Percentiles rank a stretch among this genome's conserved stretches.
Conservation (phyloP, 768 basidiomycete species). For the Lentinula edodes region DNA sequence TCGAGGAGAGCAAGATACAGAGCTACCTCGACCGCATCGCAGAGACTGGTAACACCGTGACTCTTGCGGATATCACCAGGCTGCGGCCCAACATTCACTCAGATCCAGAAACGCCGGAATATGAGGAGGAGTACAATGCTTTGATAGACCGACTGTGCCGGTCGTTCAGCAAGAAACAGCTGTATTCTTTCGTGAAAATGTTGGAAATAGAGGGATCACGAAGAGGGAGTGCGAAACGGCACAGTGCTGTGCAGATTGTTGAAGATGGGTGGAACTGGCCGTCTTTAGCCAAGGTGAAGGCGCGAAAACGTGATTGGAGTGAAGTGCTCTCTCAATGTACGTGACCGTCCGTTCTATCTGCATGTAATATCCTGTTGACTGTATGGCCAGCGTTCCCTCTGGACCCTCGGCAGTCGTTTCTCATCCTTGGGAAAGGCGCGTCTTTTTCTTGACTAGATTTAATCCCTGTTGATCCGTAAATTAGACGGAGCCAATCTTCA, state of each 20-base stretch:
- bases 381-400: constrained; percentile 45
- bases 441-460: background rate
- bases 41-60: constrained; percentile 38
- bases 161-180: constrained; percentile 60
- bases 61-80: constrained; percentile 57
- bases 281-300: constrained; percentile 46
- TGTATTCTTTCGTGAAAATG: constrained; percentile 40
- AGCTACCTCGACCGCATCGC: constrained; percentile 52
- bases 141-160: constrained; percentile 48
- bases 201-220: constrained; percentile 37
- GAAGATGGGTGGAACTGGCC: constrained; percentile 70
- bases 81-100: constrained; percentile 40
- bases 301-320: constrained; percentile 42
- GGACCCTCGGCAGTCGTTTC: constrained; percentile 54
- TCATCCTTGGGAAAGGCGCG: constrained; percentile 69
- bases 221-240: constrained; percentile 26
- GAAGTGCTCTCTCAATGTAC: constrained; percentile 42
- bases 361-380: constrained; percentile 1
- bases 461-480: constrained; percentile 5
- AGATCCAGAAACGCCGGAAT: constrained; percentile 35
- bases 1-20: constrained; percentile 44
- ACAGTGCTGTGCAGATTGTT: constrained; percentile 47
- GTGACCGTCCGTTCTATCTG: constrained; percentile 17
- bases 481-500: constrained; percentile 63
- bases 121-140: constrained; percentile 47